Conservation (phyloP, 1,284 basidiomycete species). For the Austroboletus olivaceoglutinosus region DNA sequence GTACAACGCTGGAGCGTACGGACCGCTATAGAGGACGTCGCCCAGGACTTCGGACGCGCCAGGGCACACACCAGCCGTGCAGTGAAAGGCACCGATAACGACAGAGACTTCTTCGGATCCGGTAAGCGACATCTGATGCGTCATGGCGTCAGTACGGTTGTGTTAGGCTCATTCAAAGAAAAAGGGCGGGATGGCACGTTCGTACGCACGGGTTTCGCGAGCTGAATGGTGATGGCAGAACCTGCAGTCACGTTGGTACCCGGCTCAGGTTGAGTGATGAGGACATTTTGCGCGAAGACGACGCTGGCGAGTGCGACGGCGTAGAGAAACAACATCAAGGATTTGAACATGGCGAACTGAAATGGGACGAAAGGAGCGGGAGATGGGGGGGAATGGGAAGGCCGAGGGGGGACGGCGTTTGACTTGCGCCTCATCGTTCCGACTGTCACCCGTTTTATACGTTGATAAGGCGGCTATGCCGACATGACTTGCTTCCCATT, state of each 20-base stretch:
- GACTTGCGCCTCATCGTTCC: neutral
- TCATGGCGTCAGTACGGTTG: constrained; percentile 18
- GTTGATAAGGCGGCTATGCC: neutral
- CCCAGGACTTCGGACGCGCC: constrained; percentile 38
- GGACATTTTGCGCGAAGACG: constrained; percentile 41
- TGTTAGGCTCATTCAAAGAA: too few relatives aligned
- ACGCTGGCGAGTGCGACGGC: constrained; percentile 3
- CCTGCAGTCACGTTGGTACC: constrained; percentile 37
- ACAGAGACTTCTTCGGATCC: constrained; percentile 42
- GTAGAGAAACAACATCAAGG: constrained; percentile 10
- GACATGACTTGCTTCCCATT: neutral
- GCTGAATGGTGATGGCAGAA: constrained; percentile 38
- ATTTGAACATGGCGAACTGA: constrained; percentile 9
- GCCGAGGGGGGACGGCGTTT: neutral
- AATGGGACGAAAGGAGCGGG: neutral
- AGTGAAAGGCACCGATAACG: constrained; percentile 41
- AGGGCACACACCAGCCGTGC: constrained; percentile 15
- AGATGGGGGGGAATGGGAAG: neutral
- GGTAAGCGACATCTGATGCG: constrained; percentile 23
- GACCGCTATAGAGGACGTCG: constrained; percentile 44
- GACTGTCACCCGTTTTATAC: neutral
- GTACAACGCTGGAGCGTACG: constrained; percentile 37
- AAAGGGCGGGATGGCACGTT: neutral
- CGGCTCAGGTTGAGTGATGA: constrained; percentile 38
- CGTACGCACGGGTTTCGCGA: constrained; percentile 44